Conservation (phyloP, 371 early-diverging fungal genomes). For the Phascolomyces articulosus region DNA sequence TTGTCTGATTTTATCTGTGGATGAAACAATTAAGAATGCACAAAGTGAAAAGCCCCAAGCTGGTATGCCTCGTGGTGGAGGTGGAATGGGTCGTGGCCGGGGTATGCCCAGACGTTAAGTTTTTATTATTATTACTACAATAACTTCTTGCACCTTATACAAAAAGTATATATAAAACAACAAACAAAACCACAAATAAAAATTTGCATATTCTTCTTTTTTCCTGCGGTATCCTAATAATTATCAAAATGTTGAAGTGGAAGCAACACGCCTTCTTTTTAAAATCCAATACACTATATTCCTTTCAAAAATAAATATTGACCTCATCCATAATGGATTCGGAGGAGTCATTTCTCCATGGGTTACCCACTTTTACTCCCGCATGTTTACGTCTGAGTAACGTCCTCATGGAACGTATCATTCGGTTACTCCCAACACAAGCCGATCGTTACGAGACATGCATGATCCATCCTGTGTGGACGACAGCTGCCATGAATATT, state of each 20-base stretch:
- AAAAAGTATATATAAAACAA: not conserved
- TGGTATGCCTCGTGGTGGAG: constrained; percentile 56
- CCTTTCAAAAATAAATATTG: not conserved
- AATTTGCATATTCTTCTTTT: not conserved
- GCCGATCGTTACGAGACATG: constrained; percentile 34
- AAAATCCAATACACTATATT: not conserved
- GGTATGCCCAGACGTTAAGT: constrained; percentile 65
- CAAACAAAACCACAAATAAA: no score
- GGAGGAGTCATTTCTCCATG: constrained; percentile 1
- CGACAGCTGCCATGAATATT: constrained; percentile 30
- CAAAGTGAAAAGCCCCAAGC: constrained; percentile 65
- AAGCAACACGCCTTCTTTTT: no score
- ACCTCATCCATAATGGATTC: not conserved
- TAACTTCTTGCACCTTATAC: no score
- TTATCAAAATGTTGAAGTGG: no score
- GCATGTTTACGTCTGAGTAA: constrained; percentile 17
- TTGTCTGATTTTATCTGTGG: constrained; percentile 93
- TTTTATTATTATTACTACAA: no score
- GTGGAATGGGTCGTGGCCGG: constrained; percentile 58
- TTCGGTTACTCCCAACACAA: constrained; percentile 27
- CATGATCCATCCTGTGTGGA: constrained; percentile 38
- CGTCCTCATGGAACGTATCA: constrained; percentile 31
- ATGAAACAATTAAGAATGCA: constrained; percentile 92
- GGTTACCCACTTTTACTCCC: not conserved
- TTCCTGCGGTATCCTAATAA: no score